Conservation (phyloP, 352 stramenopile genomes). For the Phytophthora ramorum region DNA sequence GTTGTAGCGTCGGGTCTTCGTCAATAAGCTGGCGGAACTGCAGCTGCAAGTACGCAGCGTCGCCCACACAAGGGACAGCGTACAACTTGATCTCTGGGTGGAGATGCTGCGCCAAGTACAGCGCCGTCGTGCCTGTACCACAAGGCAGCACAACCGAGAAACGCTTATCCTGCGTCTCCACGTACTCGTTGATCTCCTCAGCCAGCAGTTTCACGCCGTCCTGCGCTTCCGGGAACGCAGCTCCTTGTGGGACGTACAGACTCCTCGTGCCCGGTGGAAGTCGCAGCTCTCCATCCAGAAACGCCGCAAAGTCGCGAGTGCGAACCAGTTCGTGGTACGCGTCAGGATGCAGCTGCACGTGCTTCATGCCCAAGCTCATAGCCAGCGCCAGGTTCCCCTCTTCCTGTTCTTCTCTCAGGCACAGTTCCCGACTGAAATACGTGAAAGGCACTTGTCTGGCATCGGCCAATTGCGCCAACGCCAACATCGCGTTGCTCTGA, state of each 20-base stretch:
- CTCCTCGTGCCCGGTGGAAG: conserved; percentile 13
- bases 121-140: conserved; percentile 79
- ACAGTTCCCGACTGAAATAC: conserved; percentile 77
- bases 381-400: conserved; percentile 59
- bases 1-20: conserved; percentile 28
- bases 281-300: conserved; percentile 17
- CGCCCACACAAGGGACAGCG: conserved; percentile 77
- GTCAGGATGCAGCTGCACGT: conserved; percentile 53
- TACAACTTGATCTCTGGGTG: conserved; percentile 53
- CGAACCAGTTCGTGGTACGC: conserved; percentile 55
- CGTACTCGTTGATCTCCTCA: conserved; percentile 77
- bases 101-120: conserved; percentile 83
- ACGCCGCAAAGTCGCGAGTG: conserved; percentile 47
- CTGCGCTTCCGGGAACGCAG: conserved; percentile 65
- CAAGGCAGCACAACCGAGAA: conserved; percentile 78
- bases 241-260: conserved; percentile 76
- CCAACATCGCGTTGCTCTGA: conserved; percentile 90
- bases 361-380: conserved; percentile 65
- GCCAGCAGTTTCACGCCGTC: conserved; percentile 65
- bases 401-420: conserved; percentile 2
- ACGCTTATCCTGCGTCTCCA: conserved; percentile 20
- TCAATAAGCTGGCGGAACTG: conserved; percentile 59
- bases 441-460: conserved; percentile 78
- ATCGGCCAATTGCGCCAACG: conserved; percentile 81
- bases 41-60: conserved; percentile 56